These are phyloP conservation scores for Ogataea angusta DNA, from an alignment of 805 yeast genomes.

Conservation along the genomic window DNA sequence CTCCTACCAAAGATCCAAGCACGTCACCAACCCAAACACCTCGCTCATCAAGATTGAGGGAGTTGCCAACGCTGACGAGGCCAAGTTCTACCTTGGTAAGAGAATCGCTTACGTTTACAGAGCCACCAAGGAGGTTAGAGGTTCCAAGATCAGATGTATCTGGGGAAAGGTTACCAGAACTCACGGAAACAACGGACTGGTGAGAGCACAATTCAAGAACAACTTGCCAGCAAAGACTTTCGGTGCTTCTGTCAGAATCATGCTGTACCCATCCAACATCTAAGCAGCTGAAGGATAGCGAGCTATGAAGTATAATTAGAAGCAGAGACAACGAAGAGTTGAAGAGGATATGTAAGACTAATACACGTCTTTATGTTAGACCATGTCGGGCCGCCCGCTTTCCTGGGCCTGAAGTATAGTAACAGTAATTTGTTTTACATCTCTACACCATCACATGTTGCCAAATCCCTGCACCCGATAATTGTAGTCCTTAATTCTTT, in stretches of 20 bases:
- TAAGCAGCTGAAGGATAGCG: constrained; percentile 41
- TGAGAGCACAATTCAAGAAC: constrained; percentile 98
- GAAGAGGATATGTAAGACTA: constrained; percentile 11
- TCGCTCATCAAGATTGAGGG: constrained; percentile 97
- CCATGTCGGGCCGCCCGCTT: neutral
- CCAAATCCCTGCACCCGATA: constrained; percentile 5
- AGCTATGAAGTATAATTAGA: constrained; percentile 6
- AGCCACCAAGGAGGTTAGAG: constrained; percentile 96
- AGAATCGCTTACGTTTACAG: constrained; percentile 99
- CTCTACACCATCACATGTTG: no score
- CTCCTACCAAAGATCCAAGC: constrained; percentile 99
- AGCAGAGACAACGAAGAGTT: constrained; percentile 1
- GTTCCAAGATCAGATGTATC: constrained; percentile 98
- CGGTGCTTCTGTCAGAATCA: constrained; percentile 99
- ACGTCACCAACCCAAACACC: constrained; percentile 95
- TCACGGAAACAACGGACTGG: constrained; percentile 98
- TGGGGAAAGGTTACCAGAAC: constrained; percentile 99
- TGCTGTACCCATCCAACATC: constrained; percentile 99
- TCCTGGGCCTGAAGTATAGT: no score
- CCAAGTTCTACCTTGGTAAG: constrained; percentile 99
- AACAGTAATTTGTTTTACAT: no score
- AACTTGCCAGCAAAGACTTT: constrained; percentile 99
- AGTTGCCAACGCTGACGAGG: constrained; percentile 87
- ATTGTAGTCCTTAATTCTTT: neutral
- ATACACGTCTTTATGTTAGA: constrained; percentile 1